Conservation (phyloP, 2,329 filamentous ascomycete species). For the Dryadomyces quercus-mongolicae region DNA sequence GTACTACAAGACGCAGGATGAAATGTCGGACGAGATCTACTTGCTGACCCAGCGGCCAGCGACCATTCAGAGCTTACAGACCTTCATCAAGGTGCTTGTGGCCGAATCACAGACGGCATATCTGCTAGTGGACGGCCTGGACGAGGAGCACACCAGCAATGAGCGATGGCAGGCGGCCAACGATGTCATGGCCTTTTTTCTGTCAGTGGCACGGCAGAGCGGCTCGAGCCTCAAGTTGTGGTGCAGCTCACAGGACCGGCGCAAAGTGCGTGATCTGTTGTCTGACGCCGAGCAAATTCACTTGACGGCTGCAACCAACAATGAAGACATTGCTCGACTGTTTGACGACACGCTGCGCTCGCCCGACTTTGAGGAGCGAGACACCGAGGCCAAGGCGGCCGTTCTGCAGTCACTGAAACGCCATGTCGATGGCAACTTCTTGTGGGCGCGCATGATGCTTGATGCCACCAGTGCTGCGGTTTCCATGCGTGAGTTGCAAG, state of each 20-base stretch:
- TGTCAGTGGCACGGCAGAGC: not conserved
- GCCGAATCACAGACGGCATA: not conserved
- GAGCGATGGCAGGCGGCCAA: not conserved
- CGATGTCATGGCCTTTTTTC: not conserved
- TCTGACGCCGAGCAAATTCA: not conserved
- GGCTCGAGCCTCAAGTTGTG: not conserved
- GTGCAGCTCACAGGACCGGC: constrained; percentile 1
- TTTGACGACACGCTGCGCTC: not conserved
- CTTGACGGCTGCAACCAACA: not conserved
- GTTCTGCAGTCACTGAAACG: not conserved
- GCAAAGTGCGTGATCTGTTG: not conserved
- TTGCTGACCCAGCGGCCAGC: not conserved
- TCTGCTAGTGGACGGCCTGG: not conserved
- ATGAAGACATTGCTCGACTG: not conserved
- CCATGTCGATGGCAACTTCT: constrained; percentile 2
- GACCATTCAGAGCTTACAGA: not conserved
- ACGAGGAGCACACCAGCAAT: not conserved
- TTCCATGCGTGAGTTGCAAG: not conserved
- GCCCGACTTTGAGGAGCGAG: not conserved
- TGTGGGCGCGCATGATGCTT: constrained; percentile 2
- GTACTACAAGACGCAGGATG: not conserved
- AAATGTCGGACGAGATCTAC: not conserved
- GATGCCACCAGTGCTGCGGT: not conserved
- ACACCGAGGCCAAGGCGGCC: not conserved
- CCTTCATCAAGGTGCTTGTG: not conserved